Percentiles rank a stretch among this genome's conserved stretches.
Evolutionary conservation across 768 basidiomycete species (phyloP).

Genomic region (Lactarius hengduanensis): DNA sequence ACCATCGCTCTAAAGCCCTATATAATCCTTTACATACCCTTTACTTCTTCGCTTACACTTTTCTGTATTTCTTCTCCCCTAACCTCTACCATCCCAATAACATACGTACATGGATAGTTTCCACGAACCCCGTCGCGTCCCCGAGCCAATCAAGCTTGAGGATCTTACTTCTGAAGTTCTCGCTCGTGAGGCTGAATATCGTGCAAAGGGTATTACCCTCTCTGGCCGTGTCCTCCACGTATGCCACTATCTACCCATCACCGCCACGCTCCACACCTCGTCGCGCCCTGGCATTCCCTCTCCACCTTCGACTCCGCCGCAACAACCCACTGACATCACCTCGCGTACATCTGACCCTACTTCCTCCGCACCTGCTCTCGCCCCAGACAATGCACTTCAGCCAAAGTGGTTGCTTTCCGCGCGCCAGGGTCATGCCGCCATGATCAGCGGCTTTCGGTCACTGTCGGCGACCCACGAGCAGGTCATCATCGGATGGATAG

Average conservation of each 20-base stretch:
- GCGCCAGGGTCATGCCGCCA: slow-evolving; percentile 89
- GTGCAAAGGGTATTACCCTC: slow-evolving; percentile 65
- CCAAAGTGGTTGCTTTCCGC: slow-evolving; percentile 71
- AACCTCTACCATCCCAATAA: background rate
- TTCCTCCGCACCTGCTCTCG: slow-evolving; percentile 24
- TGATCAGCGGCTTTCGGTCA: slow-evolving; percentile 90
- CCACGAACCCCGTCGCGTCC: slow-evolving; percentile 48
- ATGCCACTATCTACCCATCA: slow-evolving; percentile 84
- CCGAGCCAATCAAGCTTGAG: slow-evolving; percentile 58
- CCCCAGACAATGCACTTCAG: slow-evolving; percentile 26
- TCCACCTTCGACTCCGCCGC: slow-evolving; percentile 79
- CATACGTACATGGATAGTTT: slow-evolving; percentile 67
- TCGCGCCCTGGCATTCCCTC: slow-evolving; percentile 51
- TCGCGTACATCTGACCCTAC: slow-evolving; percentile 28
- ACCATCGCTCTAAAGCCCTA: slow-evolving; percentile 19
- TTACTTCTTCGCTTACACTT: background rate
- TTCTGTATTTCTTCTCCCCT: slow-evolving; percentile 1
- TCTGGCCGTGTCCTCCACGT: slow-evolving; percentile 91
- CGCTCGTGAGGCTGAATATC: slow-evolving; percentile 70
- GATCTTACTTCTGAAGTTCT: slow-evolving; percentile 73
- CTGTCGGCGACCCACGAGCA: slow-evolving; percentile 85
- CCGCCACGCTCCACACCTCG: slow-evolving; percentile 52
- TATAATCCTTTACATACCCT: slow-evolving; percentile 14
- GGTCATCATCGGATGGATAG: slow-evolving; percentile 91
- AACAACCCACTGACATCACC: slow-evolving; percentile 49